Percentiles rank a stretch among this genome's conserved stretches.
These are phyloP conservation scores for Zalaria sp. DNA, from an alignment of 2,329 filamentous ascomycete genomes.

Conservation along the genomic window DNA sequence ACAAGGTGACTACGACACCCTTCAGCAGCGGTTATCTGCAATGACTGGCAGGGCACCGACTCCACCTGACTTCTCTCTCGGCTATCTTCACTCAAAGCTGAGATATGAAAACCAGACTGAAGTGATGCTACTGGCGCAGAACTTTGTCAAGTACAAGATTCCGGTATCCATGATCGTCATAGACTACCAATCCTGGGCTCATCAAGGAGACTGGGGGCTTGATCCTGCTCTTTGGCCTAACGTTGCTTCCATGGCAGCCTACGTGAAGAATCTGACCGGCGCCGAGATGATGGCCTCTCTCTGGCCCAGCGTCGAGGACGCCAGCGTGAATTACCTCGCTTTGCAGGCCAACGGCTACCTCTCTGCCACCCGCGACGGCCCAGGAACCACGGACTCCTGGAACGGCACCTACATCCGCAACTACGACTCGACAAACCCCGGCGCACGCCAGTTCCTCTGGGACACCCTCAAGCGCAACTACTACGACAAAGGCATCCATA, in stretches of 20 bases:
- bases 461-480: conserved; percentile 15
- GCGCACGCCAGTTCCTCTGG: conserved; percentile 17
- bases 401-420: conserved; percentile 18
- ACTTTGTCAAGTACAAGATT: conserved; percentile 16
- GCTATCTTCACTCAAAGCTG: conserved; percentile 18
- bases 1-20: conserved; percentile 15
- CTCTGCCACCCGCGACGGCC: conserved; percentile 14
- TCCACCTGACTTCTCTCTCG: conserved; percentile 17
- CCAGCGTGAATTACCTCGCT: conserved; percentile 13
- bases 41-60: conserved; percentile 15
- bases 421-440: conserved; percentile 18
- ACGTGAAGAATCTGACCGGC: conserved; percentile 17
- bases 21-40: conserved; percentile 14
- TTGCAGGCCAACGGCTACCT: conserved; percentile 15
- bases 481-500: conserved; percentile 18
- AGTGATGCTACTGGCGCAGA: conserved; percentile 14
- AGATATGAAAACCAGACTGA: conserved; percentile 19
- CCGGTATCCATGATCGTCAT: conserved; percentile 18
- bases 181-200: conserved; percentile 18
- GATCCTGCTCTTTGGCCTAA: conserved; percentile 17
- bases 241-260: conserved; percentile 13
- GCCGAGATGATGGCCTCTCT: conserved; percentile 20
- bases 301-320: conserved; percentile 17
- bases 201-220: conserved; percentile 17
- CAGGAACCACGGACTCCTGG: conserved; percentile 16